Percentiles rank a stretch among this genome's conserved stretches.
Conservation (phyloP, 768 basidiomycete species). For the Trametes punicea region DNA sequence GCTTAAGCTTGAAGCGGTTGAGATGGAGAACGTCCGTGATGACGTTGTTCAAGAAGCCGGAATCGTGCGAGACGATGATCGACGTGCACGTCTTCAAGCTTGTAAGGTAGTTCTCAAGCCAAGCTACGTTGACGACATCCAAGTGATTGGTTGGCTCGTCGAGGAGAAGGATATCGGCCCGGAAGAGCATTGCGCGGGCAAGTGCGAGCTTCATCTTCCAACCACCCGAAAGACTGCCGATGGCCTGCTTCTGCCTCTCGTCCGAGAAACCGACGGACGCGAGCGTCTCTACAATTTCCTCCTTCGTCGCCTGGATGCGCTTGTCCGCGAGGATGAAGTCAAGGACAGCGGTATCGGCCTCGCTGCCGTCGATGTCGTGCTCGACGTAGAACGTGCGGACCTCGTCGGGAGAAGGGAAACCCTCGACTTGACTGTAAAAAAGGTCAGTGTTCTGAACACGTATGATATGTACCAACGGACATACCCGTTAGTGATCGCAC, state of each 20-base stretch:
- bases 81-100: slow-evolving; percentile 85
- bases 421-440: slow-evolving; percentile 77
- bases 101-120: slow-evolving; percentile 94
- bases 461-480: slow-evolving; percentile 19
- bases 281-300: slow-evolving; percentile 77
- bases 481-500: slow-evolving; percentile 83
- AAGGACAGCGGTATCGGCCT: slow-evolving; percentile 87
- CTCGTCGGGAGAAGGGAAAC: slow-evolving; percentile 95
- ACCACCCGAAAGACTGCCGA: slow-evolving; percentile 93
- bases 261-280: slow-evolving; percentile 90
- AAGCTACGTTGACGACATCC: slow-evolving; percentile 96
- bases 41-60: slow-evolving; percentile 95
- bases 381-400: slow-evolving; percentile 99
- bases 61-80: slow-evolving; percentile 99
- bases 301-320: slow-evolving; percentile 67
- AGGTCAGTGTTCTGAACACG: slow-evolving; percentile 34
- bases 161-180: slow-evolving; percentile 93
- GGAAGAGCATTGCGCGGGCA: slow-evolving; percentile 96
- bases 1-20: slow-evolving; percentile 96
- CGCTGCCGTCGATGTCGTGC: slow-evolving; percentile 97
- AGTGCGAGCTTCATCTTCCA: slow-evolving; percentile 99
- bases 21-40: slow-evolving; percentile 97
- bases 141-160: slow-evolving; percentile 98
- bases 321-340: slow-evolving; percentile 84
- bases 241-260: slow-evolving; percentile 79